Evolutionary conservation across 768 basidiomycete species (phyloP).

Genomic region (Lyophyllum decastes): DNA sequence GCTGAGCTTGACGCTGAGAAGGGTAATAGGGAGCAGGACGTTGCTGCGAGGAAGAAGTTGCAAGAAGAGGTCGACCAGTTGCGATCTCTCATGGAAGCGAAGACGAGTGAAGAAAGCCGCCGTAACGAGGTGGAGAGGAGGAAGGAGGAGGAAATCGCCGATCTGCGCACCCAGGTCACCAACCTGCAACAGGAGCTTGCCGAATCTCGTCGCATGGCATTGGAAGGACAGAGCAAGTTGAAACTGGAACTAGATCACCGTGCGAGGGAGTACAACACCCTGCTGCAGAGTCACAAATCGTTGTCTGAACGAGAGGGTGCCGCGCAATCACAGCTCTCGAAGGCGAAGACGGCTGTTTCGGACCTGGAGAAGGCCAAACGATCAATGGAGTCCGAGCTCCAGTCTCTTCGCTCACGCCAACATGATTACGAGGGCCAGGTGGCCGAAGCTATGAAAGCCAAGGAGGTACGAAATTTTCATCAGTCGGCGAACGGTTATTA

Average conservation of each 20-base stretch:
- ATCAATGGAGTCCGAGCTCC: slow-evolving; percentile 69
- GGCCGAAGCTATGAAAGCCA: slow-evolving; percentile 57
- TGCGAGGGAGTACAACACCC: slow-evolving; percentile 56
- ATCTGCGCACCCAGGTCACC: slow-evolving; percentile 64
- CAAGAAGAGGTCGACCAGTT: slow-evolving; percentile 87
- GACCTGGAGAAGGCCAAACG: slow-evolving; percentile 73
- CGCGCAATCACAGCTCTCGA: slow-evolving; percentile 50
- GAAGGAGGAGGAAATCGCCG: slow-evolving; percentile 80
- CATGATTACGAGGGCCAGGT: slow-evolving; percentile 67
- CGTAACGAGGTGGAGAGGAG: slow-evolving; percentile 84
- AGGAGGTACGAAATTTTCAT: slow-evolving; percentile 61
- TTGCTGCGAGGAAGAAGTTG: slow-evolving; percentile 56
- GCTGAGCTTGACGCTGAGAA: slow-evolving; percentile 63
- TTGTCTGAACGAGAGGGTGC: slow-evolving; percentile 60
- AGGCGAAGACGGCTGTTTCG: slow-evolving; percentile 46
- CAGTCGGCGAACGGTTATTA: slow-evolving; percentile 3
- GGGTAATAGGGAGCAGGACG: slow-evolving; percentile 47
- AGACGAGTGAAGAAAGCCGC: slow-evolving; percentile 83
- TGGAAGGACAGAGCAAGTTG: slow-evolving; percentile 72
- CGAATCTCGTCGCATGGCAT: slow-evolving; percentile 58
- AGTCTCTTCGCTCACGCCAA: slow-evolving; percentile 66
- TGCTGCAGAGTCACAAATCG: slow-evolving; percentile 65
- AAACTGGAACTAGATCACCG: slow-evolving; percentile 74
- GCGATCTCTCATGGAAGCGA: slow-evolving; percentile 80
- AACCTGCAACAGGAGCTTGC: slow-evolving; percentile 68